Conservation (phyloP, 768 basidiomycete species). For the Rhizopogon vesiculosus region DNA sequence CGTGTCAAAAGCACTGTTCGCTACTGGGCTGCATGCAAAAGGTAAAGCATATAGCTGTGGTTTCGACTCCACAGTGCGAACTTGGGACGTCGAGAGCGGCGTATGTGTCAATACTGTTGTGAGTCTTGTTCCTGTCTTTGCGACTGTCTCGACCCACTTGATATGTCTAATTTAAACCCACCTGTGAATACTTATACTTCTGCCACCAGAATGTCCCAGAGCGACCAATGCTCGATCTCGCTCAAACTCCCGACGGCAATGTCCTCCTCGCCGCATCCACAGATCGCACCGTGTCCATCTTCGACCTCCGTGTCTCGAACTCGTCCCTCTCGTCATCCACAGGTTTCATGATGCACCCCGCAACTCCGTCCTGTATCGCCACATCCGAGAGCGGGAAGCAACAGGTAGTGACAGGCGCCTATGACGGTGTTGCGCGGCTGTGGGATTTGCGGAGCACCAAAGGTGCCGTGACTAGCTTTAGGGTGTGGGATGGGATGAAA, state of each 20-base stretch:
- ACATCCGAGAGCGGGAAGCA: slow-evolving; percentile 22
- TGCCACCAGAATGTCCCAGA: slow-evolving; percentile 54
- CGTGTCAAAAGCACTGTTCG: slow-evolving; percentile 71
- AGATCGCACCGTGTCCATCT: slow-evolving; percentile 68
- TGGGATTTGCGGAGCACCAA: slow-evolving; percentile 77
- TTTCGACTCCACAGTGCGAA: slow-evolving; percentile 85
- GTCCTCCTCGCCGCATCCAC: slow-evolving; percentile 55
- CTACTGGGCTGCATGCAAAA: slow-evolving; percentile 21
- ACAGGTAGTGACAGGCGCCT: slow-evolving; percentile 67
- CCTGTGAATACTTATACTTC: not conserved
- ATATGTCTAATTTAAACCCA: not conserved
- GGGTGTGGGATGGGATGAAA: slow-evolving; percentile 57
- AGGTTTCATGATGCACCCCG: slow-evolving; percentile 51
- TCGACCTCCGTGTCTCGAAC: slow-evolving; percentile 54
- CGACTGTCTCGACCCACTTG: not conserved
- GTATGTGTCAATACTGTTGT: slow-evolving; percentile 70
- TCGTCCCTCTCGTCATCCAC: slow-evolving; percentile 29
- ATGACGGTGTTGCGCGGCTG: slow-evolving; percentile 72
- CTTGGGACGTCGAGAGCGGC: slow-evolving; percentile 83
- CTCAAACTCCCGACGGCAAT: slow-evolving; percentile 35
- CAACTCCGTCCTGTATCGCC: slow-evolving; percentile 62
- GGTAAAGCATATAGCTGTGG: slow-evolving; percentile 68
- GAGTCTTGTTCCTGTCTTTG: slow-evolving; percentile 19
- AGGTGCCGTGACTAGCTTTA: slow-evolving; percentile 59
- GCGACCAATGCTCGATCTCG: slow-evolving; percentile 70